A percentile compares a stretch with the other conserved stretches of the same genome.
These are phyloP conservation scores for Talaromyces thailandensis DNA, from an alignment of 495 filamentous ascomycete species.

Conservation along the genomic window DNA sequence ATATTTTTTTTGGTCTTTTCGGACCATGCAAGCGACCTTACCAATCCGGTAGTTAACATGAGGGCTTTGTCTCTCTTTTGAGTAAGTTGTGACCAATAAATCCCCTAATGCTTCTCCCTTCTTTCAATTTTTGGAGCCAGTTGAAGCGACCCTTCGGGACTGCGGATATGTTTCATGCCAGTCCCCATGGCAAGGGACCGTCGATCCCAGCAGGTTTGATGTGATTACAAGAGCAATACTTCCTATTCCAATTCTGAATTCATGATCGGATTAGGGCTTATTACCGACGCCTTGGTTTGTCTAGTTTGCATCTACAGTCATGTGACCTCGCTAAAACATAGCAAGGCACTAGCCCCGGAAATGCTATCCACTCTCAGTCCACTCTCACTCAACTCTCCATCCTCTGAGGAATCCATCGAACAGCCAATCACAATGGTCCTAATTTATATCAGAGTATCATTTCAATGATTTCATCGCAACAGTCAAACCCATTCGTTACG, in stretches of 20 bases:
- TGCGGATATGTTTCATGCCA: background rate
- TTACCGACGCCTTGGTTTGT: too few relatives aligned
- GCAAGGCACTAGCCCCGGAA: too few relatives aligned
- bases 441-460: too few relatives aligned
- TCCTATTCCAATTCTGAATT: background rate
- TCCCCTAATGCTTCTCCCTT: background rate
- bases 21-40: background rate
- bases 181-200: background rate
- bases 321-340: too few relatives aligned
- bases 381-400: too few relatives aligned
- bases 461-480: too few relatives aligned
- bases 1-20: too few relatives aligned
- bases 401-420: too few relatives aligned
- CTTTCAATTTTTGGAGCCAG: background rate
- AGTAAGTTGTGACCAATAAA: background rate
- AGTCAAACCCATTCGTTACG: too few relatives aligned
- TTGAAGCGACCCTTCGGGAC: background rate
- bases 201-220: background rate
- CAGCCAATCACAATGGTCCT: too few relatives aligned
- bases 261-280: background rate
- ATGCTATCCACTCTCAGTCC: too few relatives aligned
- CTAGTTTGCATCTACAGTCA: too few relatives aligned
- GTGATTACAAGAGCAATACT: background rate
- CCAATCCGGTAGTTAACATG: background rate
- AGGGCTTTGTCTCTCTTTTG: background rate